A percentile compares a stretch with the other conserved stretches of the same genome.
Evolutionary conservation across 2,329 filamentous ascomycete genomes (phyloP).

Genomic region (Rhynchosporium graminicola): DNA sequence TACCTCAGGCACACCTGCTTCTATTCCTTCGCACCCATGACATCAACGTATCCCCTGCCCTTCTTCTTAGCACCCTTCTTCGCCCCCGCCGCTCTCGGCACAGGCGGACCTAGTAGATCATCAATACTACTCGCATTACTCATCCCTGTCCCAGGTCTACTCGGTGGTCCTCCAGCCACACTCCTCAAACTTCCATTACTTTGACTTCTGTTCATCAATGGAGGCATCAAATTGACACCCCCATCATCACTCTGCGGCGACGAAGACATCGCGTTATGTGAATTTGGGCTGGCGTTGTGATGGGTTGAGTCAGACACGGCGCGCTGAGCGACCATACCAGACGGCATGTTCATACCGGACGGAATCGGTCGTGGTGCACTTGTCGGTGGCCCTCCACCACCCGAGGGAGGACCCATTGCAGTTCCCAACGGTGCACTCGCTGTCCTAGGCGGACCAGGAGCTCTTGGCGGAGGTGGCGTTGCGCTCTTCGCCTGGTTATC

Average conservation of each 20-base stretch:
- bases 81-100: constrained; percentile 54
- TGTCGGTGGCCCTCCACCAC: constrained; percentile 9
- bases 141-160: constrained; percentile 75
- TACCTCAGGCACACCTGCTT: neutral
- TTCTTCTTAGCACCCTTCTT: constrained; percentile 76
- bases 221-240: constrained; percentile 21
- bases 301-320: constrained; percentile 16
- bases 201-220: constrained; percentile 33
- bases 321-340: constrained; percentile 10
- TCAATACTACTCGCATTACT: constrained; percentile 95
- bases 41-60: constrained; percentile 88
- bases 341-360: constrained; percentile 3
- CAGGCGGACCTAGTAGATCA: constrained; percentile 78
- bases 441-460: constrained; percentile 47
- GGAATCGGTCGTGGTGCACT: constrained; percentile 12
- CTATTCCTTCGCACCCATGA: constrained; percentile 63
- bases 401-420: constrained; percentile 5
- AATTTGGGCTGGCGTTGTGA: too few species aligned
- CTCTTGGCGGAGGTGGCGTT: constrained; percentile 77
- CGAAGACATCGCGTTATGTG: neutral
- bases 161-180: constrained; percentile 16
- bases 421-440: constrained; percentile 25
- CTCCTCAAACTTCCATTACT: constrained; percentile 31
- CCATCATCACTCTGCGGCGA: constrained; percentile 2
- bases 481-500: constrained; percentile 59